phyloP scores from a whole-genome alignment of 1,284 basidiomycete genomes.

The Macrocystidia cucumis region DNA sequence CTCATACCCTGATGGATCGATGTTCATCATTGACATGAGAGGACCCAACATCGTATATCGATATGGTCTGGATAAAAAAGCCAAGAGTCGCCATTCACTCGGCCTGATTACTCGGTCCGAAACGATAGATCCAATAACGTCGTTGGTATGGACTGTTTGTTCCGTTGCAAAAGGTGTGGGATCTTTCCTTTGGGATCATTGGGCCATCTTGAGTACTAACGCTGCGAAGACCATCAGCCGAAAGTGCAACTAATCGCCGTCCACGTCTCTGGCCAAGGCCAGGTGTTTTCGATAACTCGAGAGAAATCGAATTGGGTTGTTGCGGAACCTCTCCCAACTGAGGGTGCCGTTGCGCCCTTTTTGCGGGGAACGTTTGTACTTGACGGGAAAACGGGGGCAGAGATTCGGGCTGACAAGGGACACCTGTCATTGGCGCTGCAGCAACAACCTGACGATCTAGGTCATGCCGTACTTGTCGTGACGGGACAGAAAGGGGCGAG shows the following conservation, averaged over 20 bases:
- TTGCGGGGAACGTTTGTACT: slow-evolving; percentile 51
- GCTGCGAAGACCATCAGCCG: slow-evolving; percentile 45
- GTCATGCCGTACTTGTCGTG: slow-evolving; percentile 34
- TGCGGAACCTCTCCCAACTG: slow-evolving; percentile 26
- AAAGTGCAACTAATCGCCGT: slow-evolving; percentile 59
- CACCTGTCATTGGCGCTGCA: slow-evolving; percentile 28
- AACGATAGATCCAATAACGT: slow-evolving; percentile 34
- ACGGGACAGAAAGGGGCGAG: slow-evolving; percentile 53
- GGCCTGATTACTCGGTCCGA: slow-evolving; percentile 21
- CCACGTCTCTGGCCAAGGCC: slow-evolving; percentile 50
- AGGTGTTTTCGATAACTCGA: slow-evolving; percentile 46
- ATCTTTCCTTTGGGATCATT: neutral
- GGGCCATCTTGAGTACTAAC: slow-evolving; percentile 1
- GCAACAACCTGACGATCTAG: slow-evolving; percentile 13
- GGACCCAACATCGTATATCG: slow-evolving; percentile 56
- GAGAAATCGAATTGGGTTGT: slow-evolving; percentile 36
- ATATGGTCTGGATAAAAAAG: slow-evolving; percentile 16
- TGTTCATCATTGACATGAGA: slow-evolving; percentile 67
- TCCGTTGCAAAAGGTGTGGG: slow-evolving; percentile 40
- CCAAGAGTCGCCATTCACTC: slow-evolving; percentile 24
- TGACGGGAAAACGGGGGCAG: slow-evolving; percentile 47
- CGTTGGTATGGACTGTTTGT: slow-evolving; percentile 63
- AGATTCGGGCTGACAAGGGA: slow-evolving; percentile 36
- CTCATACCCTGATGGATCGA: slow-evolving; percentile 50
- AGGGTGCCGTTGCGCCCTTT: slow-evolving; percentile 45